Percentiles rank a stretch among this genome's conserved stretches.
Evolutionary conservation across 257 asterid species (phyloP).

Genomic region (Forsythia viridissima): DNA sequence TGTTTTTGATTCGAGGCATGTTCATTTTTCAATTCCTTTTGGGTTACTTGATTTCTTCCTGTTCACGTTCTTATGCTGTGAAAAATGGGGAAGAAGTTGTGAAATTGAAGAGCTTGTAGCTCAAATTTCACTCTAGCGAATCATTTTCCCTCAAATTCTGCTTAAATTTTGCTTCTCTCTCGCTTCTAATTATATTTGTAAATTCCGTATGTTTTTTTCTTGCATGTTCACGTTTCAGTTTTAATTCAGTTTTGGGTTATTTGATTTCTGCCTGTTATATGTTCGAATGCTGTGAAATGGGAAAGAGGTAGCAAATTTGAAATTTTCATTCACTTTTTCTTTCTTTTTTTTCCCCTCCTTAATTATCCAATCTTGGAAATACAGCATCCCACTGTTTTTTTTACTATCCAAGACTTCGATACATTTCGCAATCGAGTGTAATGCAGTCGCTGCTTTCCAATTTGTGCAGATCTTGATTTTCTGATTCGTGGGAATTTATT

Average conservation of each 20-base stretch:
- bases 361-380: too few relatives aligned
- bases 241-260: neutral
- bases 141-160: neutral
- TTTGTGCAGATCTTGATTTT: constrained; percentile 25
- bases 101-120: neutral
- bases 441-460: constrained; percentile 15
- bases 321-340: neutral
- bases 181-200: neutral
- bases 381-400: too few relatives aligned
- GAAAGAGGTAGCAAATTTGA: neutral
- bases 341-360: neutral
- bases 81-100: neutral
- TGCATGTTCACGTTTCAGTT: neutral
- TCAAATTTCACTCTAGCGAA: neutral
- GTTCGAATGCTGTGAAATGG: neutral
- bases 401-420: too few relatives aligned
- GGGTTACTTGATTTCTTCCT: neutral
- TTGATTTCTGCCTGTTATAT: neutral
- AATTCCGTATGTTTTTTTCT: neutral
- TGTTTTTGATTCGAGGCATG: too few relatives aligned
- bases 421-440: too few relatives aligned
- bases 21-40: neutral
- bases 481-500: neutral
- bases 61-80: neutral
- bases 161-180: neutral